Evolutionary conservation across 305 asterid genomes (phyloP).

Genomic region (Fraxinus sp.): DNA sequence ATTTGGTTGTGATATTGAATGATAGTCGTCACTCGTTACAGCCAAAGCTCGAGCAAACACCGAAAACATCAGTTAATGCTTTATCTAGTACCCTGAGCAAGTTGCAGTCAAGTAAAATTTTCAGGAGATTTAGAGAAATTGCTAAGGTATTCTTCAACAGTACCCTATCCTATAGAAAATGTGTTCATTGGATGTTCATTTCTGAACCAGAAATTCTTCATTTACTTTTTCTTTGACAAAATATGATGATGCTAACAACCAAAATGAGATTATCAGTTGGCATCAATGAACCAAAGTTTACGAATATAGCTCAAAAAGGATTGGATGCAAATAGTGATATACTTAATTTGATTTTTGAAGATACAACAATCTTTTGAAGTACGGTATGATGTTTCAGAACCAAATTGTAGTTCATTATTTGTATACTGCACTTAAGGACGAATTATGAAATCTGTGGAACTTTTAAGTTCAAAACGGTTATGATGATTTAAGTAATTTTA

Average conservation of each 20-base stretch:
- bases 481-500: background rate
- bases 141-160: constrained; percentile 60
- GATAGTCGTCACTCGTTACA: constrained; percentile 70
- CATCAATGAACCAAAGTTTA: background rate
- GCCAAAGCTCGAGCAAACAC: constrained; percentile 67
- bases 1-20: constrained; percentile 76
- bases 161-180: background rate
- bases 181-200: background rate
- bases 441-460: background rate
- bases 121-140: constrained; percentile 68
- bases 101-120: constrained; percentile 75
- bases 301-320: background rate
- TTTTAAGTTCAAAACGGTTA: background rate
- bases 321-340: background rate
- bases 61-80: constrained; percentile 63
- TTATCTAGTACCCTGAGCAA: constrained; percentile 70
- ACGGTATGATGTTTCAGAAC: background rate
- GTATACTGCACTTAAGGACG: background rate
- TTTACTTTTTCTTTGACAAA: background rate
- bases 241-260: background rate
- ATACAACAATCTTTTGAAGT: background rate
- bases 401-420: background rate
- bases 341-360: background rate
- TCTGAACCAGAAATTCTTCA: background rate
- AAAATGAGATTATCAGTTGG: background rate